Conservation (phyloP, 1,139 yeast species). For the Arxiozyma bovina region DNA sequence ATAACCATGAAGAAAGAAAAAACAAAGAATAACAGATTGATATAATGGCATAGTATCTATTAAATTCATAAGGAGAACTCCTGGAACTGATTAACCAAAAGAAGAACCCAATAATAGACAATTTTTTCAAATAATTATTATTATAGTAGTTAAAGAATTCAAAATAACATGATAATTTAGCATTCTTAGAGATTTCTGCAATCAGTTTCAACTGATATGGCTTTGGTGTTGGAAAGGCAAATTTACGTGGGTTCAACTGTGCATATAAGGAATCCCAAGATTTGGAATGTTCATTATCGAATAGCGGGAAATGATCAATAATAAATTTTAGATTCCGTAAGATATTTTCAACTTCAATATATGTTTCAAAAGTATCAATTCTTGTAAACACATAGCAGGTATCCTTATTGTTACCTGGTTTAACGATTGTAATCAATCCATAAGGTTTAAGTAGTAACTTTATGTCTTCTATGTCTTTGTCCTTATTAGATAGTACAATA, state of each 20-base stretch:
- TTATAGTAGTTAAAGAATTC: slow-evolving; percentile 62
- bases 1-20: slow-evolving; percentile 55
- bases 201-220: slow-evolving; percentile 17
- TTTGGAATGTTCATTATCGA: slow-evolving; percentile 35
- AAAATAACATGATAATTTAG: slow-evolving; percentile 66
- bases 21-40: slow-evolving; percentile 50
- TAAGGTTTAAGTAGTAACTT: slow-evolving; percentile 15
- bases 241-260: slow-evolving; percentile 9
- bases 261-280: slow-evolving; percentile 15
- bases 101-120: slow-evolving; percentile 54
- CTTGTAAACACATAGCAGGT: slow-evolving; percentile 1
- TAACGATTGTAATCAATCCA: slow-evolving; percentile 14
- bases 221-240: slow-evolving; percentile 9
- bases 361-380: background rate
- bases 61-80: slow-evolving; percentile 40
- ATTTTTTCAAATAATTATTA: slow-evolving; percentile 43
- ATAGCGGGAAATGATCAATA: slow-evolving; percentile 50
- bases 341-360: background rate
- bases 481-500: slow-evolving; percentile 15
- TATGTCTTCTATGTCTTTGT: slow-evolving; percentile 14
- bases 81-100: slow-evolving; percentile 32
- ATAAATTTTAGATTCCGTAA: slow-evolving; percentile 34
- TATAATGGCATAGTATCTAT: slow-evolving; percentile 47
- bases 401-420: slow-evolving; percentile 18
- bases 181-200: slow-evolving; percentile 41